Evolutionary conservation across 2,329 filamentous ascomycete species (phyloP).

Genomic region (Ascochyta pisi): DNA sequence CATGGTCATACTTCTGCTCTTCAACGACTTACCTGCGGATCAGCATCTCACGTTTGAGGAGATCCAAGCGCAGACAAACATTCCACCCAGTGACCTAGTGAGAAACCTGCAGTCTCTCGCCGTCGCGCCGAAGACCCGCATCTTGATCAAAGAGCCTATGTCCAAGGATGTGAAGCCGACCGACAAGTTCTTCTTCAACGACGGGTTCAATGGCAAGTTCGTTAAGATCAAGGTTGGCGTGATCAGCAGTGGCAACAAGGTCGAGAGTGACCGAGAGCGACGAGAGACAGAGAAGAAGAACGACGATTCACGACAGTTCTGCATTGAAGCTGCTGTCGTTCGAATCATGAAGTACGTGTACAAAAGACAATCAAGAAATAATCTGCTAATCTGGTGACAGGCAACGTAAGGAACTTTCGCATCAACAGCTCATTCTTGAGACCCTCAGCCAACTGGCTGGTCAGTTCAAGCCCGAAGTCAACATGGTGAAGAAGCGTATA

Average conservation of each 20-base stretch:
- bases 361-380: background rate
- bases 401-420: conserved; percentile 74
- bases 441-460: conserved; percentile 72
- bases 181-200: conserved; percentile 84
- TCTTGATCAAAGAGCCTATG: conserved; percentile 81
- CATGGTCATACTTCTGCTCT: conserved; percentile 88
- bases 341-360: conserved; percentile 83
- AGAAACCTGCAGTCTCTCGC: conserved; percentile 82
- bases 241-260: conserved; percentile 79
- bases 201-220: conserved; percentile 79
- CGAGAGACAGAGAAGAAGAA: conserved; percentile 79
- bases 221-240: conserved; percentile 90
- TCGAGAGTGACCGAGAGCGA: conserved; percentile 73
- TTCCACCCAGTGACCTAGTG: conserved; percentile 75
- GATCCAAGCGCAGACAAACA: conserved; percentile 82
- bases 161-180: conserved; percentile 77
- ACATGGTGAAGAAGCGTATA: conserved; percentile 81
- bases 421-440: conserved; percentile 73
- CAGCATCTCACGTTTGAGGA: conserved; percentile 70
- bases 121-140: conserved; percentile 80
- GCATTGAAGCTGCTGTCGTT: conserved; percentile 78
- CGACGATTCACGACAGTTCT: conserved; percentile 72
- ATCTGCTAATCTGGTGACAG: conserved; percentile 52
- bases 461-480: conserved; percentile 78
- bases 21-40: conserved; percentile 73